A percentile compares a stretch with the other conserved stretches of the same genome.
phyloP scores from a whole-genome alignment of 176 grass and related monocot species.

The Secale cereale region DNA sequence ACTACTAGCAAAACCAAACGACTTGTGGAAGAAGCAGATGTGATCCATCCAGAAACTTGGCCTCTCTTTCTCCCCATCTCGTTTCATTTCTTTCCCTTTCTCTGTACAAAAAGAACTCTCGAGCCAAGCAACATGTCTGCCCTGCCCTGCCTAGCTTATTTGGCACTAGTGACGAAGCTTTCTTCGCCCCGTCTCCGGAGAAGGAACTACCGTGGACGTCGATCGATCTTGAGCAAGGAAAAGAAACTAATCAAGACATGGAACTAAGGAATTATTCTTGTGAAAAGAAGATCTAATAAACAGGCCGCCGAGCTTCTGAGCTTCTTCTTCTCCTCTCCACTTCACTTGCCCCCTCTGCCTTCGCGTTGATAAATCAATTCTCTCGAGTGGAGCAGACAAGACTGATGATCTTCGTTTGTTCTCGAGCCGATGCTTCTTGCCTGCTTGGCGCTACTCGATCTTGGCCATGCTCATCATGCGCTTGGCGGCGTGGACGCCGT shows the following conservation, averaged over 20 bases:
- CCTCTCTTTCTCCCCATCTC: not conserved
- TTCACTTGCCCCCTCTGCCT: not conserved
- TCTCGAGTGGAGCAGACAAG: not conserved
- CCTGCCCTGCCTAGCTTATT: conserved; percentile 17
- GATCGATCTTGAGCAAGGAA: not conserved
- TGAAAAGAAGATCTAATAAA: conserved; percentile 6
- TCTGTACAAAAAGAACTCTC: not conserved
- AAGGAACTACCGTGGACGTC: not conserved
- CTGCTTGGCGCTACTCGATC: conserved; percentile 56
- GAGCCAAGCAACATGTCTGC: not conserved
- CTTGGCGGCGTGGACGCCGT: conserved; percentile 42
- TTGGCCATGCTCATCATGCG: conserved; percentile 70
- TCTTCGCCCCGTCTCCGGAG: not conserved
- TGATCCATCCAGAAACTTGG: not conserved
- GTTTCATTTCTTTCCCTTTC: not conserved
- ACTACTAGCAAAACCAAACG: not conserved
- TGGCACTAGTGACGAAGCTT: not conserved
- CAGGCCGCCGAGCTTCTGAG: not conserved
- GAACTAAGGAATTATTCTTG: conserved; percentile 1
- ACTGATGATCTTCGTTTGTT: not conserved
- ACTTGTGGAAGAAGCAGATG: not conserved
- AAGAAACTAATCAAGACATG: conserved; percentile 8
- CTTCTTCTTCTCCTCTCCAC: not conserved
- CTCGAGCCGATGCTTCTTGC: not conserved
- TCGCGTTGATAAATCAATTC: not conserved